Evolutionary conservation across 164 flowering plant genomes (phyloP), one percentile per base, ranked within the genome.

Genomic region (Stephania japonica): DNA sequence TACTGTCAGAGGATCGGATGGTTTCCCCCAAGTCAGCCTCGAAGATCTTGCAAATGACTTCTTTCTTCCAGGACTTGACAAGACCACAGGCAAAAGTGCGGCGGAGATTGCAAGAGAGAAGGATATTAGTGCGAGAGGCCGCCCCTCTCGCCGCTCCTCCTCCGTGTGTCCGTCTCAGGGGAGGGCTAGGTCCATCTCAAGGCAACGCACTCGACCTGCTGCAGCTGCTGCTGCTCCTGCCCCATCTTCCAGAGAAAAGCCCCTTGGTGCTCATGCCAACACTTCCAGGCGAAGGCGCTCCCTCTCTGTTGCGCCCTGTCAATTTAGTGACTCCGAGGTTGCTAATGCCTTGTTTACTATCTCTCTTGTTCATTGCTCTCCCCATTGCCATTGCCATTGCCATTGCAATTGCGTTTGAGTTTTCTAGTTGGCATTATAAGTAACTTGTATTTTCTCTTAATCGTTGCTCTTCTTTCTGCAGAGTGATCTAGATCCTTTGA

Each of bases 251-350:
- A 67, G 43, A 27, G 44, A 44, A 26, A 67, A 67, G 42, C 5
- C 42, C 69, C 6, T 32, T 67, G 41, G 1, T 7, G 79, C 6
- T 79, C 47, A 77, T 0, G 84, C 79, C 12, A 78, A 41, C 56
- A 72, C 64, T 73, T 78, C 85, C 0, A 73, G 91, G 71, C 81
- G 93, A 73, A 81, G 97, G 75, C 82, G 97, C 27, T 91, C 98
- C 13, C 78, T 85, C 23, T 95, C 99, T 0, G 93, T 90, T 32
- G 96, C 84, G 13, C 87, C 86, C 21, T 80, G 74, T 76, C 91
- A 72, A 67, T 81, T 80, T 65, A 87, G 96, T 68, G 98, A 92
- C 80, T 87, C 92, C 7, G 96, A 94, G 97, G 97, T 94, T 67
- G 77, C 4, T 68, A 70, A 23, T 32, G 44, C 7, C 3, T 69